Base-by-base conservation (phyloP, 116 monocot genomes). In the Papilionanthe hybrid region DNA sequence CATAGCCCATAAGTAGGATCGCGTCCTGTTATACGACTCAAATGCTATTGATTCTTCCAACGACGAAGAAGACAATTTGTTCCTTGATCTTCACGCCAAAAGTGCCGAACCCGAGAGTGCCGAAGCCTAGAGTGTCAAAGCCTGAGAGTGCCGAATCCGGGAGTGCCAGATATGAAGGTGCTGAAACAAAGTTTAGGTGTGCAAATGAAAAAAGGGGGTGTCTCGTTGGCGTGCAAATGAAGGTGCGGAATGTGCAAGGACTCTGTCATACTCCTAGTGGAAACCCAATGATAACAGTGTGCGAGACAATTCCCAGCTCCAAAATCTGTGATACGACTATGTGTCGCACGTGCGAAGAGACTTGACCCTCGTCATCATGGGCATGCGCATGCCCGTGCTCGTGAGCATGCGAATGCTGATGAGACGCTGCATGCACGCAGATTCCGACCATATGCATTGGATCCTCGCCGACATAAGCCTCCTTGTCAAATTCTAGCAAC, bases 201-300 rank as follows among this genome's bases (percentile, higher is more conserved):
- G n/a, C n/a, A n/a, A n/a, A n/a, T n/a, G n/a, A n/a, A n/a, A n/a
- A n/a, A n/a, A n/a, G n/a, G n/a, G n/a, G n/a, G n/a, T n/a, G n/a
- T n/a, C n/a, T n/a, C n/a, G n/a, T n/a, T n/a, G n/a, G n/a, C n/a
- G n/a, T n/a, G 86, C 90, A n/a, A 94, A 80, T 25, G 94, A 83
- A 11, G 98, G 98, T 32, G n/a, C 92, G 78, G 80, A 98, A 94
- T n/a, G 94, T 93, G 78, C 94, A 93, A 4, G 98, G 90, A 81
- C 90, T 94, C 78, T 81, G 85, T 13, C 94, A 98, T 47, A 98
- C 91, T 32, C 98, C 98, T 29, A 98, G 81, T 0, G 98, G 94
- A n/a, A 98, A 77, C 55, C 98, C 98, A 20, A 98, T 98, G 83
- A 98, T 94, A 75, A 98, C 90, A 15, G 98, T 94, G 77, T 98